A percentile compares a stretch with the other conserved stretches of the same genome.
phyloP scores from a whole-genome alignment of 1,284 basidiomycete genomes.

The Abortiporus biennis region DNA sequence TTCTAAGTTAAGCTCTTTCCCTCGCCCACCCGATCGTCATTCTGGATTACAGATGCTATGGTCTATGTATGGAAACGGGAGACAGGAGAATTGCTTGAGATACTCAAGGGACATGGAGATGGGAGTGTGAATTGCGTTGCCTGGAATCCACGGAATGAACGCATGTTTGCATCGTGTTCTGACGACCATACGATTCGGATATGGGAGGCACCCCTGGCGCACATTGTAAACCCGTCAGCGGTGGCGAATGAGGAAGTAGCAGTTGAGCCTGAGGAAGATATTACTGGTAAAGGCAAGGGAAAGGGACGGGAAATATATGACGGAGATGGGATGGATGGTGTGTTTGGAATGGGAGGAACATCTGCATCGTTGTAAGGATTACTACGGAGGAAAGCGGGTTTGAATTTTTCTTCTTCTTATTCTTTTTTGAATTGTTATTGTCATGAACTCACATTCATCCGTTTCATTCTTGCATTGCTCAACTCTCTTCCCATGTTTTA shows the following conservation, averaged over 20 bases:
- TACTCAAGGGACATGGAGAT: slow-evolving; percentile 75
- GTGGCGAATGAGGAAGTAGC: slow-evolving; percentile 16
- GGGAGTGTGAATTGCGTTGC: slow-evolving; percentile 94
- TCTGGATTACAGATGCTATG: slow-evolving; percentile 60
- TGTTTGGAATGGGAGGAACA: slow-evolving; percentile 10
- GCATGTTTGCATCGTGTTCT: slow-evolving; percentile 92
- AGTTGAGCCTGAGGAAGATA: slow-evolving; percentile 18
- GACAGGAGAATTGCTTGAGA: slow-evolving; percentile 76
- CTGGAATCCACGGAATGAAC: slow-evolving; percentile 86
- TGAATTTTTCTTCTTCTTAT: slow-evolving; percentile 9
- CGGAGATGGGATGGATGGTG: slow-evolving; percentile 16
- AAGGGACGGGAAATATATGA: slow-evolving; percentile 55
- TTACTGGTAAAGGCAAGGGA: slow-evolving; percentile 56
- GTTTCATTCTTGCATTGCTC: no score
- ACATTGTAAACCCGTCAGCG: neutral
- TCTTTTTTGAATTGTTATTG: no score
- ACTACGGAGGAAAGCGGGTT: slow-evolving; percentile 5
- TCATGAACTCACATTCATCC: no score
- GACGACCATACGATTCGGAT: slow-evolving; percentile 83
- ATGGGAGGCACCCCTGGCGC: slow-evolving; percentile 61
- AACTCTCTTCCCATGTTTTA: no score
- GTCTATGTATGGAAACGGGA: slow-evolving; percentile 96
- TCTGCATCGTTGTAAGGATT: slow-evolving; percentile 18
- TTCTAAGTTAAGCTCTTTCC: slow-evolving; percentile 2
- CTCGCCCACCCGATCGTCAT: neutral